A percentile compares a stretch with the other conserved stretches of the same genome.
Evolutionary conservation across 2,329 filamentous ascomycete genomes (phyloP).

Genomic region (Aspergillus pseudonomiae): DNA sequence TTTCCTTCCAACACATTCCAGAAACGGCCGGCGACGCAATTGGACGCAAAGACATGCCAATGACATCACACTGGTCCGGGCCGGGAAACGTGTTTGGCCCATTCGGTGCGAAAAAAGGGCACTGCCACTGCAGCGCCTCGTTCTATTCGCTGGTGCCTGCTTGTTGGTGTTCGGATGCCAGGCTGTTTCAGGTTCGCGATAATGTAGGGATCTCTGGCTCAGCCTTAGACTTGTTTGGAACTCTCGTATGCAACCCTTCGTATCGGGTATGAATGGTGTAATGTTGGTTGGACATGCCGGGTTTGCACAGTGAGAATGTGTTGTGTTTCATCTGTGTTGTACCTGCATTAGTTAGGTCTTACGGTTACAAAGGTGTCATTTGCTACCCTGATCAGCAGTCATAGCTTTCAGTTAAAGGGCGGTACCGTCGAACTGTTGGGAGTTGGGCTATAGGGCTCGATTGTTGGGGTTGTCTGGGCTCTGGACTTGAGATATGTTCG

Average conservation of each 20-base stretch:
- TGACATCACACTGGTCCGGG: not conserved
- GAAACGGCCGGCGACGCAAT: not conserved
- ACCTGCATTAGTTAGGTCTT: not conserved
- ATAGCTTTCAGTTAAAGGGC: no score
- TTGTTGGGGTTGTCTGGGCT: no score
- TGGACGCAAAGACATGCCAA: not conserved
- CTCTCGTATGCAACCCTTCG: no score
- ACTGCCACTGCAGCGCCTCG: conserved; percentile 12
- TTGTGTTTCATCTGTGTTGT: not conserved
- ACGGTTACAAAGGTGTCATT: no score
- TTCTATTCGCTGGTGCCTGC: not conserved
- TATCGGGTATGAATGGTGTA: not conserved
- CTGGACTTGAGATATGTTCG: no score
- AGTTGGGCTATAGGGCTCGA: no score
- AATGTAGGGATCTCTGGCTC: conserved; percentile 3
- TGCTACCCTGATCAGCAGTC: no score
- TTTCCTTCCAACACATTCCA: not conserved
- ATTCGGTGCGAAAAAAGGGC: not conserved
- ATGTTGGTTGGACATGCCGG: not conserved
- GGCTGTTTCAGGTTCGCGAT: not conserved
- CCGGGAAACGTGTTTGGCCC: not conserved
- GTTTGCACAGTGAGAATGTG: no score
- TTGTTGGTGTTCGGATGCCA: not conserved
- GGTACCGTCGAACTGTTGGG: no score
- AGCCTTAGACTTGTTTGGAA: no score